phyloP scores from a whole-genome alignment of 306 rosid genomes.

The Hippophae tibetana region DNA sequence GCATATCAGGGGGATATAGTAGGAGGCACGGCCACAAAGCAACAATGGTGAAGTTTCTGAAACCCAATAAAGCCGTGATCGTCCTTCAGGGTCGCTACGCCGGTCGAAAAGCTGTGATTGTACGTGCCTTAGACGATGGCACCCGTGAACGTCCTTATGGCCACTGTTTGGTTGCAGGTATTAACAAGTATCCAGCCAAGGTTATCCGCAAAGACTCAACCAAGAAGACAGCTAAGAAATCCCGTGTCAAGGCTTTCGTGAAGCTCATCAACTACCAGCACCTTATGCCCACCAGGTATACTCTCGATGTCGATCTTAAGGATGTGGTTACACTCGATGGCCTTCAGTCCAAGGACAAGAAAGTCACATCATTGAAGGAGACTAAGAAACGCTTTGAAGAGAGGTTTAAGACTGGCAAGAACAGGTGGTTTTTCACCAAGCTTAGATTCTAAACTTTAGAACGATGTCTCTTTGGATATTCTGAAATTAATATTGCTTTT shows the following conservation, averaged over 20 bases:
- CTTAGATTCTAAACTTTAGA: constrained; percentile 27
- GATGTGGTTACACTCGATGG: constrained; percentile 29
- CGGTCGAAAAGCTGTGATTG: constrained; percentile 42
- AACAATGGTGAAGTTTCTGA: constrained; percentile 38
- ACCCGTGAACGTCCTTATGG: constrained; percentile 42
- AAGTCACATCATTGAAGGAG: constrained; percentile 38
- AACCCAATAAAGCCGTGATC: constrained; percentile 39
- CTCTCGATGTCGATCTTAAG: constrained; percentile 41
- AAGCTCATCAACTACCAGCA: constrained; percentile 44
- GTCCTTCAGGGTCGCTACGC: constrained; percentile 44
- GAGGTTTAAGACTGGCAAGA: constrained; percentile 45
- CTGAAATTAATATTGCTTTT: neutral
- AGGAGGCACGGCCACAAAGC: neutral
- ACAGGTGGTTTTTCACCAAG: constrained; percentile 48
- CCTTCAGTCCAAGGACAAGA: constrained; percentile 29
- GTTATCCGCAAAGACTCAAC: constrained; percentile 41
- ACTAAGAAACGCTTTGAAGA: constrained; percentile 38
- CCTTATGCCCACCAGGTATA: constrained; percentile 40
- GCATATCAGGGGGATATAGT: neutral
- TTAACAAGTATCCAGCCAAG: constrained; percentile 38
- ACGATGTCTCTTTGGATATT: neutral
- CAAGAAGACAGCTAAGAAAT: constrained; percentile 45
- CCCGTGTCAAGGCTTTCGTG: constrained; percentile 37
- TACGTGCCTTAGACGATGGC: constrained; percentile 39
- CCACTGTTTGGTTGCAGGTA: constrained; percentile 43